Evolutionary conservation across 306 rosid genomes (phyloP).

Genomic region (Ammopiptanthus mongolicus): DNA sequence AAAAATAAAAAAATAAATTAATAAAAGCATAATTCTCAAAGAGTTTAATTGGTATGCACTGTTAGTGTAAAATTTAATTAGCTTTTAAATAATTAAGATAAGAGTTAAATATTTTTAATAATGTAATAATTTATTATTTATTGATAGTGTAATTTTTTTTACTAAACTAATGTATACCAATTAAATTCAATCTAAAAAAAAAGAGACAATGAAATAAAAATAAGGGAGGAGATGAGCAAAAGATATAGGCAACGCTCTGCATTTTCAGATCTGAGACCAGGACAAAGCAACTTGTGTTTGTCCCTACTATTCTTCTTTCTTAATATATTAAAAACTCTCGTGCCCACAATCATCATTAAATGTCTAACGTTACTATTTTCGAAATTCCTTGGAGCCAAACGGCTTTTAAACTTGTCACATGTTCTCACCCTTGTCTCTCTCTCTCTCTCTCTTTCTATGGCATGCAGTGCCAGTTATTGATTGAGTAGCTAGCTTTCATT

Average conservation of each 20-base stretch:
- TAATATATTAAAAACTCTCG: neutral
- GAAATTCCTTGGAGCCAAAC: conserved; percentile 76
- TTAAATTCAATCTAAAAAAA: no score
- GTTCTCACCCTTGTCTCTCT: neutral
- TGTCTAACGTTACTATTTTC: conserved; percentile 73
- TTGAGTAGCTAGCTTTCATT: neutral
- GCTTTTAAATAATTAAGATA: no score
- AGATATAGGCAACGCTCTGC: neutral
- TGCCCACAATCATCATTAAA: conserved; percentile 54
- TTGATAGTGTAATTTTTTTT: no score
- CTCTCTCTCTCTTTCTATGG: neutral
- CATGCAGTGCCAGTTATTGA: neutral
- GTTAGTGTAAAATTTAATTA: no score
- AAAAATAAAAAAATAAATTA: neutral
- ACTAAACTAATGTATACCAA: no score
- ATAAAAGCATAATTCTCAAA: neutral
- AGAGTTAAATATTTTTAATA: no score
- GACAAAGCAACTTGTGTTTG: neutral
- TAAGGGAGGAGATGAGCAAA: neutral
- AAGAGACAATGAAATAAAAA: neutral
- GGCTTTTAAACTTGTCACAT: conserved; percentile 31
- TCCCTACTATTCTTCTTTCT: neutral
- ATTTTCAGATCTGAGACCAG: conserved; percentile 14
- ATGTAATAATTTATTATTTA: no score
- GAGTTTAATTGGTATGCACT: no score